Base-by-base conservation (phyloP, 305 asterid species). In the Rubia tinctorum region DNA sequence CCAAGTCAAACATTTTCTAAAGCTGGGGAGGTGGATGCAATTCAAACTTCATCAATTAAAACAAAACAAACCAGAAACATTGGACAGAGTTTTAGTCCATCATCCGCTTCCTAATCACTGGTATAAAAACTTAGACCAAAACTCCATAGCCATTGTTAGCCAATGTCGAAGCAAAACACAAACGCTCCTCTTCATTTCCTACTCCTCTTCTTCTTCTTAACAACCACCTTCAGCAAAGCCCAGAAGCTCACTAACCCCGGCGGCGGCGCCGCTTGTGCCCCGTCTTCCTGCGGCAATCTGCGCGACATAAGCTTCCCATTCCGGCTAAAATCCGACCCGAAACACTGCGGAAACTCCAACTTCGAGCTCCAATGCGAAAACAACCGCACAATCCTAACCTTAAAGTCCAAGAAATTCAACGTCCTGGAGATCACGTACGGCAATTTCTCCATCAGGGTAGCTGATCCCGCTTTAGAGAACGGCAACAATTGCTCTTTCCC, bases 271-370 rank as follows among this genome's bases (percentile, higher is more conserved):
- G 56, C 23, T 0, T 80, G 80, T 59, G 37, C 60, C 1, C 73
- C 83, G 34, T 80, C 83, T 39, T 72, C 74, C 2, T 76, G 83
- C 55, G 83, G 83, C 42, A 51, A 69, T 42, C 42, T 76, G 15
- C n/a, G 5, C 13, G 55, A 73, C 66, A 80, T 80, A 9, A 55
- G 7, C 37, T 80, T 17, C 65, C 83, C 80, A 0, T 80, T 80
- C 39, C 77, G 83, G 3, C 63, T 80, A 5, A 76, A 67, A 73
- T 49, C 71, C 8, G 83, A 80, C 49, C 83, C 83, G 1, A 55
- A 68, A 47, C 18, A 76, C 56, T 80, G 83, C 60, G 83, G 83
- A 17, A 6, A 61, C 30, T 51, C 72, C 14, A 6, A 37, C 4
- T 80, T n/a, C 30, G 70, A 76, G 71, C 80, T 80, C 10, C 70